These are phyloP conservation scores for Cryptococcus sp. DNA, from an alignment of 1,284 basidiomycete genomes.

Conservation along the genomic window DNA sequence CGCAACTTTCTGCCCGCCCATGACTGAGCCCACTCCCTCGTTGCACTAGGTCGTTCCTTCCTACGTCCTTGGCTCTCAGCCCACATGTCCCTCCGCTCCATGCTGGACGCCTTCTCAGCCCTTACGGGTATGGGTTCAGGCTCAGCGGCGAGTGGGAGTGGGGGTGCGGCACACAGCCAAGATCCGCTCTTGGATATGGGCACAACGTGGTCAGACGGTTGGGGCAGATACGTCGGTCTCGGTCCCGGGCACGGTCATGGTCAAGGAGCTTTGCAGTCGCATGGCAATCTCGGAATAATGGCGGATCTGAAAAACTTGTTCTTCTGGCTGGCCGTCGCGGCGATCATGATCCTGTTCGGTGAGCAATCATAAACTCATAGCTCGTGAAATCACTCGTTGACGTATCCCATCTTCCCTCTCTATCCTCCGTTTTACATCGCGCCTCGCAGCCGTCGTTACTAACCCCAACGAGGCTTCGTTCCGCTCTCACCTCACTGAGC, in stretches of 20 bases:
- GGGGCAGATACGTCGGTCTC: slow-evolving; percentile 5
- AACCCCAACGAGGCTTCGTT: slow-evolving; percentile 92
- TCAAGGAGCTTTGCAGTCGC: neutral
- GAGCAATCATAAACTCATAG: slow-evolving; percentile 12
- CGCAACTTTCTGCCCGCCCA: neutral
- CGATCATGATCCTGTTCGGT: slow-evolving; percentile 39
- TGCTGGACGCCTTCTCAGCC: slow-evolving; percentile 17
- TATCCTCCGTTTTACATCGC: neutral
- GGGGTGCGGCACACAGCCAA: slow-evolving; percentile 3
- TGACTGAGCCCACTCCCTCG: neutral
- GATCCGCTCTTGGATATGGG: slow-evolving; percentile 10
- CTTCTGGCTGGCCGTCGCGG: slow-evolving; percentile 38
- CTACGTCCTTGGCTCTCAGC: neutral
- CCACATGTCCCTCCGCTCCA: slow-evolving; percentile 24
- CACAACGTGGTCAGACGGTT: slow-evolving; percentile 13
- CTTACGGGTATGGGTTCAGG: slow-evolving; percentile 7
- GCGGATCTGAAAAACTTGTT: slow-evolving; percentile 34
- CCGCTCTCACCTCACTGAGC: slow-evolving; percentile 88
- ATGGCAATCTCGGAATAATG: slow-evolving; percentile 8
- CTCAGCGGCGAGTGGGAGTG: slow-evolving; percentile 3
- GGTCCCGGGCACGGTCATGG: slow-evolving; percentile 8
- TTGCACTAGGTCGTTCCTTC: neutral
- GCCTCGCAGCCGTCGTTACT: slow-evolving; percentile 75
- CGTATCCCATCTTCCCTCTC: too few relatives aligned
- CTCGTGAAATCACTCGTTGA: too few relatives aligned